A percentile compares a stretch with the other conserved stretches of the same genome.
Conservation (phyloP, 768 basidiomycete genomes). For the Cystofilobasidium ferigula region DNA sequence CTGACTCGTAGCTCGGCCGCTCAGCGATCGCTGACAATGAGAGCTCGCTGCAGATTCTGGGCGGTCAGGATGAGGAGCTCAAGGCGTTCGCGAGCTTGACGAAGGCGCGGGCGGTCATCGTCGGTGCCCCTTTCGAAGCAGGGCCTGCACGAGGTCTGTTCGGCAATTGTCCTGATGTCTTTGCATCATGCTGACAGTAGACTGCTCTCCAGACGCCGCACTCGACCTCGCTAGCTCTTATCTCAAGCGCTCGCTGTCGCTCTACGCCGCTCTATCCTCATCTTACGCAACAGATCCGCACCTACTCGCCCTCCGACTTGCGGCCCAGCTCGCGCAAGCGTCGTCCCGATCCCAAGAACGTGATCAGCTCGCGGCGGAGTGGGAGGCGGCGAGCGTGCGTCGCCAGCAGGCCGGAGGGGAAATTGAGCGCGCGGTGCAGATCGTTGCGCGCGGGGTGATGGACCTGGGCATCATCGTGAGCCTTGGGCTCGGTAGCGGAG, state of each 20-base stretch:
- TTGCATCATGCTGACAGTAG: no score
- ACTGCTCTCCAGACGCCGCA: not conserved
- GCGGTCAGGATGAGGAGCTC: constrained; percentile 13
- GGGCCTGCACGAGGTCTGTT: not conserved
- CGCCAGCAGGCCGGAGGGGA: not conserved
- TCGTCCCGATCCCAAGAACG: not conserved
- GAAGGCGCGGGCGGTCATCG: constrained; percentile 7
- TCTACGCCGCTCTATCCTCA: not conserved
- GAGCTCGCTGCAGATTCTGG: not conserved
- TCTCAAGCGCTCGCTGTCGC: not conserved
- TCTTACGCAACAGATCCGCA: not conserved
- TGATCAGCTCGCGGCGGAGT: constrained; percentile 6
- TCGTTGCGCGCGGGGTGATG: constrained; percentile 8
- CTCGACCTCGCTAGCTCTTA: not conserved
- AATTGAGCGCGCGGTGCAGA: not conserved
- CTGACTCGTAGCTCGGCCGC: not conserved
- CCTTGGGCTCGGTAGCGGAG: not conserved
- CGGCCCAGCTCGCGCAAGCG: constrained; percentile 1
- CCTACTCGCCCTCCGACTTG: constrained; percentile 9
- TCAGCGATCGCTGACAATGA: no score
- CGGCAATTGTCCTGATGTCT: no score
- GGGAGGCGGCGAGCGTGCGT: not conserved
- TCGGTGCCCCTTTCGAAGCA: not conserved
- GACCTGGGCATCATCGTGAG: not conserved
- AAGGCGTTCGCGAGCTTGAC: constrained; percentile 14